phyloP scores from a whole-genome alignment of 768 basidiomycete species.

The Daedaleopsis nitida region DNA sequence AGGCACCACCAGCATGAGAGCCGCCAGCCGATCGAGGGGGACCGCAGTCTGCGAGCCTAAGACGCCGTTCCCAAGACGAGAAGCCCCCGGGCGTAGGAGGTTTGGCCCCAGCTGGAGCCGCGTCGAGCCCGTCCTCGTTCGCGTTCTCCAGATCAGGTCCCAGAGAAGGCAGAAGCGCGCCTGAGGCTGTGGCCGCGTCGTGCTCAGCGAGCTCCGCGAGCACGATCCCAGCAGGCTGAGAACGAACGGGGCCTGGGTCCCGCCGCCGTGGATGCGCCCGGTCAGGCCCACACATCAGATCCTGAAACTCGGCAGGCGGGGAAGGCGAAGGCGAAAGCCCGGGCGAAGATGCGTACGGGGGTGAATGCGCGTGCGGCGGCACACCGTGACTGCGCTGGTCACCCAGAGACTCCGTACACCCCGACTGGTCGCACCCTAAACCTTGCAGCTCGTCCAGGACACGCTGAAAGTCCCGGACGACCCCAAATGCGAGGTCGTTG shows the following conservation, averaged over 20 bases:
- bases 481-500: conserved; percentile 12
- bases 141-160: neutral
- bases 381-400: neutral
- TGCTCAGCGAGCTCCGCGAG: neutral
- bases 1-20: neutral
- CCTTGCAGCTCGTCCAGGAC: conserved; percentile 21
- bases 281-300: neutral
- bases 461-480: conserved; percentile 20
- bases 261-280: neutral
- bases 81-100: neutral
- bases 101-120: neutral
- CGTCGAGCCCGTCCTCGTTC: too few species aligned
- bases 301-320: neutral
- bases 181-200: neutral
- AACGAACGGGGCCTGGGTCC: neutral
- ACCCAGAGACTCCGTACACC: neutral
- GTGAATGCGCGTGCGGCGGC: too few species aligned
- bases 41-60: neutral
- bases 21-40: neutral
- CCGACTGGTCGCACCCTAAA: conserved; percentile 2
- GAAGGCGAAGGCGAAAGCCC: neutral
- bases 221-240: neutral
- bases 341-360: neutral
- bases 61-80: neutral
- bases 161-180: neutral